Evolutionary conservation across 2,329 filamentous ascomycete species (phyloP).

Genomic region (Alternaria arbusti): DNA sequence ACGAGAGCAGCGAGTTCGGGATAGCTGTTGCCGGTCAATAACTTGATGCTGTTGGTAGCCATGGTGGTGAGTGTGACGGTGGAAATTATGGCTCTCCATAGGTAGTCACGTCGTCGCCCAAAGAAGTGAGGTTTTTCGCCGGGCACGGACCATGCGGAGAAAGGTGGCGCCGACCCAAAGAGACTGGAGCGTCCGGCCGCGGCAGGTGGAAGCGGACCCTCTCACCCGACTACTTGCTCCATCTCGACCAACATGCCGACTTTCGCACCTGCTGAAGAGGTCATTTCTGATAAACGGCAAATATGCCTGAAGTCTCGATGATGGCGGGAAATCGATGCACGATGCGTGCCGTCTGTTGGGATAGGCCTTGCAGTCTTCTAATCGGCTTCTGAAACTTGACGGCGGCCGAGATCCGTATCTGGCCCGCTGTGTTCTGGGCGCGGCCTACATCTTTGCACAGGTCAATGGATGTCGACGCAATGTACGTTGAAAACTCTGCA

Average conservation of each 20-base stretch:
- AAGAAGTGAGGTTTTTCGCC: slow-evolving; percentile 30
- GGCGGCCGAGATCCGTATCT: not conserved
- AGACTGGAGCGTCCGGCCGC: not conserved
- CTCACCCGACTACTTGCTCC: not conserved
- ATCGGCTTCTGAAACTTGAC: slow-evolving; percentile 16
- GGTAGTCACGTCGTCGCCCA: slow-evolving; percentile 14
- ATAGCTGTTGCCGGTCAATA: slow-evolving; percentile 77
- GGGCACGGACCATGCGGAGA: slow-evolving; percentile 29
- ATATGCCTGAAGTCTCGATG: not conserved
- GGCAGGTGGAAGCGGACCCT: slow-evolving; percentile 2
- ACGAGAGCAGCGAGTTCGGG: slow-evolving; percentile 74
- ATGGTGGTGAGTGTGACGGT: slow-evolving; percentile 51
- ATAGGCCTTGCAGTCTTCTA: not conserved
- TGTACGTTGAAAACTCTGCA: not conserved
- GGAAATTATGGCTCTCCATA: slow-evolving; percentile 25
- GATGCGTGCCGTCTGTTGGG: not conserved
- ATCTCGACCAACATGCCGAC: not conserved
- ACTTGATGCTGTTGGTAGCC: slow-evolving; percentile 76
- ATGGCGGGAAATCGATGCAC: not conserved
- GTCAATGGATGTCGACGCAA: not conserved
- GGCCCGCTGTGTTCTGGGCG: not conserved
- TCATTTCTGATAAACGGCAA: not conserved
- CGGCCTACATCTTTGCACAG: not conserved
- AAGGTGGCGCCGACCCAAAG: slow-evolving; percentile 22
- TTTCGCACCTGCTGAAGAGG: not conserved